Base-by-base conservation (phyloP, 257 asterid species). In the Rauvolfia tetraphylla region DNA sequence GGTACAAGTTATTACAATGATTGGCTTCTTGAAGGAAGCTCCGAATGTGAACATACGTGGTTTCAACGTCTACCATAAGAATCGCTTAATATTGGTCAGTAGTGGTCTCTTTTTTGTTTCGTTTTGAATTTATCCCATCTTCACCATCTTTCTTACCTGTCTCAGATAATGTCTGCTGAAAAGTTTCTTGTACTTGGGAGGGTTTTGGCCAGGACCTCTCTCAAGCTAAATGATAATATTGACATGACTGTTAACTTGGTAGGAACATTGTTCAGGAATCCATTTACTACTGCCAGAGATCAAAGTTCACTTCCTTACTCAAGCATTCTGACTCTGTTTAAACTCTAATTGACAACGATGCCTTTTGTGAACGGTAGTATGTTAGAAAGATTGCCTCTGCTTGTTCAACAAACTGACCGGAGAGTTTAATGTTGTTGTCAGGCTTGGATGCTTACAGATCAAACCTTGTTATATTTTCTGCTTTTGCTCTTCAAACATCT, bases 51-150 rank as follows among this genome's bases (percentile, higher is more conserved):
- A 89, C 75, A 41, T 92, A 63, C 97, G 90, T 81, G 98, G 98
- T 83, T 94, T 94, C 85, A 94, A 92, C 84, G 96, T 94, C 84
- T 94, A 94, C 90, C 96, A 94, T 86, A 94, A 87, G 90, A 94
- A 94, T 75, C 90, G 98, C 82, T 84, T 94, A 84, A 90, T 94
- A 85, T 76, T 94, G 96, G 98, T 94, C 76, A 86, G 79, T 81
- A 75, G n/a, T n/a, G n/a, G n/a, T n/a, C n/a, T 75, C 78, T 76
- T 76, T 80, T 71, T 3, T 56, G 36, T n/a, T 38, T 77, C 14
- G 1, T 5, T 78, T 59, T 34, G 1, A n/a, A n/a, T n/a, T n/a
- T n/a, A n/a, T n/a, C n/a, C n/a, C 54, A 31, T 20, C 31, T n/a
- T n/a, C n/a, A n/a, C n/a, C n/a, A n/a, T n/a, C 9, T 27, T 51